Evolutionary conservation across 805 yeast genomes (phyloP).

Genomic region (Starmera amethionina): DNA sequence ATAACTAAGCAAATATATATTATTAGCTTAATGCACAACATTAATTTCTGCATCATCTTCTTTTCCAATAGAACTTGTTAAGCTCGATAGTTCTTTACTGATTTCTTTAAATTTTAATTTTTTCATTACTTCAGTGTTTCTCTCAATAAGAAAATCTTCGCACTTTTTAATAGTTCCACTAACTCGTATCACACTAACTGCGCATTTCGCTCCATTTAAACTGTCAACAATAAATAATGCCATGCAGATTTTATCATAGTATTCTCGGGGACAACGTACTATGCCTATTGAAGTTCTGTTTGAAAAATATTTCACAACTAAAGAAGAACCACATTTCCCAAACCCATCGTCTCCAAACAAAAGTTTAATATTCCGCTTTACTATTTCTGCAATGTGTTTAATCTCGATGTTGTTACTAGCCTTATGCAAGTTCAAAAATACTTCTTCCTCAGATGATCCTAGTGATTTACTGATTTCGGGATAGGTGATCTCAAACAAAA

Average conservation of each 20-base stretch:
- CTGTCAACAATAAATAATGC: constrained; percentile 50
- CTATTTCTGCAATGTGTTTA: constrained; percentile 38
- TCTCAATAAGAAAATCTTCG: constrained; percentile 56
- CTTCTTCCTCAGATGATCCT: constrained; percentile 22
- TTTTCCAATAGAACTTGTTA: no score
- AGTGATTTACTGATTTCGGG: constrained; percentile 33
- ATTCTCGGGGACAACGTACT: constrained; percentile 61
- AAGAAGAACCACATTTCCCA: constrained; percentile 49
- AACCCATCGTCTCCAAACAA: constrained; percentile 75
- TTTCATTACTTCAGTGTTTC: constrained; percentile 25
- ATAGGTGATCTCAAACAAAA: constrained; percentile 68
- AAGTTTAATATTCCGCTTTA: constrained; percentile 46
- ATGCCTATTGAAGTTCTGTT: constrained; percentile 79
- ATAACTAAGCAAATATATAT: background rate
- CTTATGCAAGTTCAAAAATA: constrained; percentile 39
- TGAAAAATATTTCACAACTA: constrained; percentile 72
- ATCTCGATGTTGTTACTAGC: constrained; percentile 37
- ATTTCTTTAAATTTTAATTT: constrained; percentile 3
- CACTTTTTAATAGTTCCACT: constrained; percentile 86
- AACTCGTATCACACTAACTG: constrained; percentile 55
- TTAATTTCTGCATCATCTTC: constrained; percentile 4
- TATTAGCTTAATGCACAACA: background rate
- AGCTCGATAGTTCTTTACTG: no score
- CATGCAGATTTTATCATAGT: constrained; percentile 50
- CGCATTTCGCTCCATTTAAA: constrained; percentile 35